Percentiles rank a stretch among this genome's conserved stretches.
phyloP scores from a whole-genome alignment of 805 yeast species.

The Candida nonsorbophila region DNA sequence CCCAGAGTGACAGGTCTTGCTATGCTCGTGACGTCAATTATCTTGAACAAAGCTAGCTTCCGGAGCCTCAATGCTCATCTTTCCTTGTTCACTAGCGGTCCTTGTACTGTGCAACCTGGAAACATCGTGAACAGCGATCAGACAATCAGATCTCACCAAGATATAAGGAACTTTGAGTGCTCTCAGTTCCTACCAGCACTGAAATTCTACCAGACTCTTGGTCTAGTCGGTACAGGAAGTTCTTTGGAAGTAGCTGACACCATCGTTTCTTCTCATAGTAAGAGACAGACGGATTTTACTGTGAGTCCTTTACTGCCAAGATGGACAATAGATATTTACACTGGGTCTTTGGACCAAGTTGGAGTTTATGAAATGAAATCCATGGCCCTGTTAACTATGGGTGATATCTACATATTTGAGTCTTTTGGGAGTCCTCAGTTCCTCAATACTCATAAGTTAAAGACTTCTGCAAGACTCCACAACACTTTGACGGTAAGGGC shows the following conservation, averaged over 20 bases:
- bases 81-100: conserved; percentile 29
- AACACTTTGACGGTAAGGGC: conserved; percentile 22
- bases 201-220: conserved; percentile 23
- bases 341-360: conserved; percentile 36
- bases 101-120: conserved; percentile 35
- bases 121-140: conserved; percentile 16
- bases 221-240: conserved; percentile 25
- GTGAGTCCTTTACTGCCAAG: conserved; percentile 12
- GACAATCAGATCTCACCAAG: conserved; percentile 29
- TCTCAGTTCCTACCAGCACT: conserved; percentile 18
- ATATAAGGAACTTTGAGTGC: conserved; percentile 24
- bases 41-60: conserved; percentile 15
- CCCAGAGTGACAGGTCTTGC: conserved; percentile 33
- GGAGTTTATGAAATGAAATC: conserved; percentile 40
- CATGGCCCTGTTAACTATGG: conserved; percentile 27
- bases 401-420: conserved; percentile 23
- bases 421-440: conserved; percentile 19
- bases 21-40: conserved; percentile 14
- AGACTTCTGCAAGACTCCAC: conserved; percentile 3
- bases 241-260: conserved; percentile 12
- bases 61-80: conserved; percentile 21
- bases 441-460: conserved; percentile 1
- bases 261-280: conserved; percentile 9
- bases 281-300: conserved; percentile 18
- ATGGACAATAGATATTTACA: conserved; percentile 27